Conservation (phyloP, 116 monocot species). For the Dioscorea cayenensis region DNA sequence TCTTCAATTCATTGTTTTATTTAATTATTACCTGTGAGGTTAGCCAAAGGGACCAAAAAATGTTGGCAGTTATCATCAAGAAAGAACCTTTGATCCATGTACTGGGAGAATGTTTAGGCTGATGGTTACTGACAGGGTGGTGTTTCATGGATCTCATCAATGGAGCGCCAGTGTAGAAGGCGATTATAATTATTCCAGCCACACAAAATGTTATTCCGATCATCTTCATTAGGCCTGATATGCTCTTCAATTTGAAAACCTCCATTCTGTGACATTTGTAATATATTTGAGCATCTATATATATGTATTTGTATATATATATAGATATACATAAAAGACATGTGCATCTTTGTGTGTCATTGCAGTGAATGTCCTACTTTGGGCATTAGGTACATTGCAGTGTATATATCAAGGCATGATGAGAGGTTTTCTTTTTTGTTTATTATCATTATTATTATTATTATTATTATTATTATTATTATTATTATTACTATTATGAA, state of each 20-base stretch:
- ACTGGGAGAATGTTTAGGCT: background rate
- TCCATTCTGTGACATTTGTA: background rate
- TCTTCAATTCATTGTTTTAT: background rate
- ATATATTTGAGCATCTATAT: too few species aligned
- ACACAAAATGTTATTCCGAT: conserved; percentile 16
- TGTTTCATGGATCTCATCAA: conserved; percentile 4
- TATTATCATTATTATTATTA: too few species aligned
- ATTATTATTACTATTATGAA: too few species aligned
- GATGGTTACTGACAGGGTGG: background rate
- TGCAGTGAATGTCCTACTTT: too few species aligned
- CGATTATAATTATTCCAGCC: background rate
- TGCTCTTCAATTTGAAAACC: conserved; percentile 7
- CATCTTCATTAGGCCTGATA: conserved; percentile 14
- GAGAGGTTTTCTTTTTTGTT: too few species aligned
- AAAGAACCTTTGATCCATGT: conserved; percentile 14
- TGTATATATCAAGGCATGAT: too few species aligned
- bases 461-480: too few species aligned
- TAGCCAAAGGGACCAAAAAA: conserved; percentile 13
- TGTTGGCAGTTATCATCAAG: conserved; percentile 15
- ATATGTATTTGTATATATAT: too few species aligned
- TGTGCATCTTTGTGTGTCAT: too few species aligned
- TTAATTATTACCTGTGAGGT: conserved; percentile 8
- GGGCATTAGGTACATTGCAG: too few species aligned
- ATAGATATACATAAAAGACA: too few species aligned
- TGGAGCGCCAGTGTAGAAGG: conserved; percentile 14